phyloP scores from a whole-genome alignment of 306 rosid species.

The Sicyos edulis region DNA sequence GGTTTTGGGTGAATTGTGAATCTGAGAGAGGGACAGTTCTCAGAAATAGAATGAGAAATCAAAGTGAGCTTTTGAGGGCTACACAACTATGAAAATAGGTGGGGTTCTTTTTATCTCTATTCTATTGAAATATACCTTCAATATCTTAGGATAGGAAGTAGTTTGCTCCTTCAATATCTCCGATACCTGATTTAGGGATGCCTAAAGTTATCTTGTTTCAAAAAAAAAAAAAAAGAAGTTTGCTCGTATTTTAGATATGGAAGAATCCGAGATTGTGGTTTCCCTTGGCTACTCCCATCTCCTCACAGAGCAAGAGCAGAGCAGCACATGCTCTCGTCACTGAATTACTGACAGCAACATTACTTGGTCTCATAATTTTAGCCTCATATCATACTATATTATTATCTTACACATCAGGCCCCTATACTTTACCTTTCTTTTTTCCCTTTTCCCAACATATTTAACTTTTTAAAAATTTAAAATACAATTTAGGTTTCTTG shows the following conservation, averaged over 20 bases:
- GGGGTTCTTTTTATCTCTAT: conserved; percentile 4
- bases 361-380: conserved; percentile 5
- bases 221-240: too few species aligned
- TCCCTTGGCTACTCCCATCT: conserved; percentile 15
- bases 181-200: too few species aligned
- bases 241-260: not conserved
- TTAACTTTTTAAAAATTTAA: not conserved
- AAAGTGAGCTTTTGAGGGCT: conserved; percentile 8
- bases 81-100: conserved; percentile 8
- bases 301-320: conserved; percentile 12
- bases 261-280: conserved; percentile 10
- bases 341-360: conserved; percentile 18
- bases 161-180: too few species aligned
- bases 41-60: conserved; percentile 8
- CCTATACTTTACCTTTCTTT: not conserved
- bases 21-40: conserved; percentile 4
- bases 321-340: conserved; percentile 17
- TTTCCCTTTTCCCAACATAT: not conserved
- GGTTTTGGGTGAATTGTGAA: conserved; percentile 13
- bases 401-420: conserved; percentile 6
- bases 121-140: conserved; percentile 2
- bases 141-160: too few species aligned
- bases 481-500: not conserved
- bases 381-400: conserved; percentile 16
- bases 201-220: too few species aligned